phyloP scores from a whole-genome alignment of 768 basidiomycete genomes.

The Xerocomellus amylosporus region DNA sequence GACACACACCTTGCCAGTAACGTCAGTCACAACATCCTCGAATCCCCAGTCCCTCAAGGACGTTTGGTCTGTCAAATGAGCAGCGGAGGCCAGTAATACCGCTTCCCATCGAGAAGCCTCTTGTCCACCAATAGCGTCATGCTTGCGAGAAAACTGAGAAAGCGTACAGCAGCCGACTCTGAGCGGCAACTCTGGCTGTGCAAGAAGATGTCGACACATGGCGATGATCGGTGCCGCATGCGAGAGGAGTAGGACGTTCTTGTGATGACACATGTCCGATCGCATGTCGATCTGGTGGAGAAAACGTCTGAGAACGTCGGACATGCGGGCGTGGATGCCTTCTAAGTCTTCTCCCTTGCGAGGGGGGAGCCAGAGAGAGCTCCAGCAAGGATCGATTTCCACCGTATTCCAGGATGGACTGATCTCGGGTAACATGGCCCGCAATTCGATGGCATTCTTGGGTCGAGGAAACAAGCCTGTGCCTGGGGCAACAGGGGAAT shows the following conservation, averaged over 20 bases:
- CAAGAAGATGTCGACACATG: slow-evolving; percentile 56
- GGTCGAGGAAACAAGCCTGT: slow-evolving; percentile 79
- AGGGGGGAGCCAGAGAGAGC: slow-evolving; percentile 63
- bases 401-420: slow-evolving; percentile 63
- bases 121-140: slow-evolving; percentile 25
- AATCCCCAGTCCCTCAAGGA: slow-evolving; percentile 76
- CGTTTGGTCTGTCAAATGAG: slow-evolving; percentile 54
- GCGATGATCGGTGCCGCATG: slow-evolving; percentile 77
- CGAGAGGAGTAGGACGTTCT: slow-evolving; percentile 58
- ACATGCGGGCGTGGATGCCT: slow-evolving; percentile 58
- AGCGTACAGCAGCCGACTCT: slow-evolving; percentile 77
- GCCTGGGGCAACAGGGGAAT: slow-evolving; percentile 61
- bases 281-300: slow-evolving; percentile 48
- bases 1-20: slow-evolving; percentile 56
- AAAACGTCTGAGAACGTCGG: slow-evolving; percentile 50
- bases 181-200: slow-evolving; percentile 49
- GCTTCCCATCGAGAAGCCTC: slow-evolving; percentile 47
- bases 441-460: slow-evolving; percentile 50
- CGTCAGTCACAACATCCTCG: slow-evolving; percentile 58
- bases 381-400: slow-evolving; percentile 61
- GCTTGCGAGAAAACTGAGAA: slow-evolving; percentile 48
- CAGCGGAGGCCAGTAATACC: slow-evolving; percentile 49
- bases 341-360: slow-evolving; percentile 70
- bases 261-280: slow-evolving; percentile 41
- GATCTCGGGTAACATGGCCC: slow-evolving; percentile 52